These are phyloP conservation scores for Neocallimastix lanati DNA, from an alignment of 192 early-diverging fungal genomes.

Conservation along the genomic window DNA sequence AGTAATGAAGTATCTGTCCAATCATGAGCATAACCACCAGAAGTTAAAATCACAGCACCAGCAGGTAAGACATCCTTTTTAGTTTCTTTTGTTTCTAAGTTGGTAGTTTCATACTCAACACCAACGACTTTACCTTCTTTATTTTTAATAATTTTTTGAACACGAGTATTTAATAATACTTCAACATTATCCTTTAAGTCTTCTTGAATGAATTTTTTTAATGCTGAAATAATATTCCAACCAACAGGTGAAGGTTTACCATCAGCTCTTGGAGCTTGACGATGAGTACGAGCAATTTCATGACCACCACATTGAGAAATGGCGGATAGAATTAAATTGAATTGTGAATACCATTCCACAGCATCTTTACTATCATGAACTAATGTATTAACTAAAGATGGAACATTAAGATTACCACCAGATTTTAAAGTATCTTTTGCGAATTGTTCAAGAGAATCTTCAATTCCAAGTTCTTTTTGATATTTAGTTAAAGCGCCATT, in stretches of 20 bases:
- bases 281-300: not conserved
- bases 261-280: not conserved
- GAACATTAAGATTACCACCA: not conserved
- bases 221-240: constrained; percentile 8
- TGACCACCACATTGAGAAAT: constrained; percentile 2
- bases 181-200: not conserved
- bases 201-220: not conserved
- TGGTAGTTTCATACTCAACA: not conserved
- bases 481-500: not conserved
- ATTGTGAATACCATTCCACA: not conserved
- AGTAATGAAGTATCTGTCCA: constrained; percentile 1
- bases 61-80: not conserved
- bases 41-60: not conserved
- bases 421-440: not conserved
- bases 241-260: constrained; percentile 11
- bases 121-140: not conserved
- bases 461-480: not conserved
- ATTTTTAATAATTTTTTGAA: not conserved
- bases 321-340: not conserved
- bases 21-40: not conserved
- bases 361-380: constrained; percentile 3
- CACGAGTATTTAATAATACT: not conserved
- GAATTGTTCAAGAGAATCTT: constrained; percentile 2
- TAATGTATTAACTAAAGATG: not conserved
- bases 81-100: not conserved